Evolutionary conservation across 257 asterid species (phyloP).

Genomic region (Scutellaria minor): DNA sequence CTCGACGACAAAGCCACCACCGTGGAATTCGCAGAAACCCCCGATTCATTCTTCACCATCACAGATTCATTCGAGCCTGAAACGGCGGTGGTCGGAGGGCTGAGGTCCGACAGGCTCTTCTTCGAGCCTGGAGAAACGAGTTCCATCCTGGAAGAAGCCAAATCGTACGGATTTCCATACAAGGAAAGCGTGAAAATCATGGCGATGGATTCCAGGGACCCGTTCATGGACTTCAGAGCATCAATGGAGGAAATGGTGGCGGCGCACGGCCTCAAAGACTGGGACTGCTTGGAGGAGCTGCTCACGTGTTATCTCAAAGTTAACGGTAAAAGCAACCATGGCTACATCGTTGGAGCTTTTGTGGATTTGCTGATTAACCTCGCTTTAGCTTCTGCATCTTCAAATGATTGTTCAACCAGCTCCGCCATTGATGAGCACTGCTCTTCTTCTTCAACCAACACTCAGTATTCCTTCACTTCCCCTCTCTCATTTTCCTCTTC

Average conservation of each 20-base stretch:
- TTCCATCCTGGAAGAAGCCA: constrained; percentile 53
- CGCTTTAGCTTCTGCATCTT: constrained; percentile 12
- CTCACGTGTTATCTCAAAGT: constrained; percentile 53
- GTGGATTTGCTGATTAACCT: constrained; percentile 49
- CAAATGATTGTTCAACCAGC: not conserved
- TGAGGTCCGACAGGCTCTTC: constrained; percentile 54
- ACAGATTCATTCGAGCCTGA: constrained; percentile 24
- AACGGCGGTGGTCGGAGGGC: constrained; percentile 44
- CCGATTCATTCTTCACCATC: constrained; percentile 41
- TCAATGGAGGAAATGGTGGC: constrained; percentile 75
- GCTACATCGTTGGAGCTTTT: constrained; percentile 61
- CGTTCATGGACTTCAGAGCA: constrained; percentile 51
- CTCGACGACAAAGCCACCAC: constrained; percentile 27
- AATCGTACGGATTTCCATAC: constrained; percentile 29
- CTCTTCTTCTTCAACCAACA: constrained; percentile 35
- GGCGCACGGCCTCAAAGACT: constrained; percentile 47
- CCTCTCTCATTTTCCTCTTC: constrained; percentile 54
- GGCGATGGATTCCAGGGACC: constrained; percentile 52
- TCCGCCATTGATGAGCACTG: constrained; percentile 39
- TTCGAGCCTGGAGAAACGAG: constrained; percentile 57
- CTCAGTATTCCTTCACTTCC: constrained; percentile 47
- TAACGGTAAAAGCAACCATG: constrained; percentile 49
- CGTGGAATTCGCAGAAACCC: constrained; percentile 19
- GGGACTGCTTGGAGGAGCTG: constrained; percentile 55
- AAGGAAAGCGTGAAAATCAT: constrained; percentile 34